Evolutionary conservation across 352 stramenopile species (phyloP).

Genomic region (Saprolegnia parasitica): DNA sequence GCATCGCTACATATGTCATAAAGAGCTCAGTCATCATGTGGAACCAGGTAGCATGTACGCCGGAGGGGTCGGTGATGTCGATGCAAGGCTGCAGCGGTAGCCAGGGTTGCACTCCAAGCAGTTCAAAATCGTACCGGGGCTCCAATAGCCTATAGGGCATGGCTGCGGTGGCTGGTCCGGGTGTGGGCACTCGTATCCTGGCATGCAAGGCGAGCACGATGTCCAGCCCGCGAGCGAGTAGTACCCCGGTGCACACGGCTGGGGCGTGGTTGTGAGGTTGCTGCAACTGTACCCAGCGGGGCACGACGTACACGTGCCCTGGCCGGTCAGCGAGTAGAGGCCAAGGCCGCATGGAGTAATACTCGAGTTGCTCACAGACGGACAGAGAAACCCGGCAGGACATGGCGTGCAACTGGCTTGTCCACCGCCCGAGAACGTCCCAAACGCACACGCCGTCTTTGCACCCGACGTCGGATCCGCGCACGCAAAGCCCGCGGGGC

Average conservation of each 20-base stretch:
- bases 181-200: slow-evolving; percentile 80
- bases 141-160: slow-evolving; percentile 87
- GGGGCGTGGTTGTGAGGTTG: slow-evolving; percentile 49
- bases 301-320: slow-evolving; percentile 64
- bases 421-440: slow-evolving; percentile 29
- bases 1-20: slow-evolving; percentile 40
- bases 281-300: slow-evolving; percentile 80
- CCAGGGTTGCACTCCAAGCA: slow-evolving; percentile 59
- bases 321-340: slow-evolving; percentile 52
- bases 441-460: slow-evolving; percentile 29
- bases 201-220: slow-evolving; percentile 57
- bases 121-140: slow-evolving; percentile 60
- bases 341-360: slow-evolving; percentile 53
- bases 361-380: slow-evolving; percentile 52
- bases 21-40: background rate
- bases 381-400: slow-evolving; percentile 72
- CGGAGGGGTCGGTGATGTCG: slow-evolving; percentile 67
- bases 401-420: slow-evolving; percentile 37
- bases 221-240: slow-evolving; percentile 71
- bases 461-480: background rate
- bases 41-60: slow-evolving; percentile 25
- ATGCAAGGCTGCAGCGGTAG: slow-evolving; percentile 78
- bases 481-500: slow-evolving; percentile 25
- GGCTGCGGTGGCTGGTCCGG: slow-evolving; percentile 63
- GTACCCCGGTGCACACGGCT: slow-evolving; percentile 69